Evolutionary conservation across 345 rosid genomes (phyloP).

Genomic region (Ricinus communis): DNA sequence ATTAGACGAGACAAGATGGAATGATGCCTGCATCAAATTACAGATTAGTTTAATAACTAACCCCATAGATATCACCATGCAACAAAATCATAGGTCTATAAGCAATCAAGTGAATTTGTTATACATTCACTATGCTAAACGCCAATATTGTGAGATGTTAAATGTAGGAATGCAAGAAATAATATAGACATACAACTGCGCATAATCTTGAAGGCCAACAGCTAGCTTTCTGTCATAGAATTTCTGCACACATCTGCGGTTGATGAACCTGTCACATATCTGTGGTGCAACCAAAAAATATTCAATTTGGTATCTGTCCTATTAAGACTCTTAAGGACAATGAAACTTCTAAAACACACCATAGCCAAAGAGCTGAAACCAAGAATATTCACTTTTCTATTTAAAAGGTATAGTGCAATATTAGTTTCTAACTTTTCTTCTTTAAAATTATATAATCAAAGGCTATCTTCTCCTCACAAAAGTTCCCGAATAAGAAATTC

Average conservation of each 20-base stretch:
- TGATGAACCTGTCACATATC: conserved; percentile 44
- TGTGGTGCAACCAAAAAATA: conserved; percentile 19
- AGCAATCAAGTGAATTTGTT: neutral
- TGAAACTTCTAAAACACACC: neutral
- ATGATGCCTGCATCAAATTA: conserved; percentile 34
- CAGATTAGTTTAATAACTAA: neutral
- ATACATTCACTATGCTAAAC: neutral
- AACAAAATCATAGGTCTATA: neutral
- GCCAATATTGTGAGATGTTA: neutral
- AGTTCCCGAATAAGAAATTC: too few species aligned
- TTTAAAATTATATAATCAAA: neutral
- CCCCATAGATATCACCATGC: neutral
- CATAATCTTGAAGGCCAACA: conserved; percentile 40
- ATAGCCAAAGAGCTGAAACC: neutral
- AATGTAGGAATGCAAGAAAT: neutral
- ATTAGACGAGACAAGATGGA: conserved; percentile 30
- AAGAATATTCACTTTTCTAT: neutral
- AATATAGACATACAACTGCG: conserved; percentile 32
- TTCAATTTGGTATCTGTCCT: neutral
- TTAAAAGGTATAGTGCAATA: too few species aligned
- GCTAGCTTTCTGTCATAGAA: conserved; percentile 30
- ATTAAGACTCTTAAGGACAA: neutral
- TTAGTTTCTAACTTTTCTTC: neutral
- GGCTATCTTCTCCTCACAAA: neutral
- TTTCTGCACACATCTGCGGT: conserved; percentile 33